Base-by-base conservation (phyloP, 306 rosid genomes). In the Mimosa pudica region DNA sequence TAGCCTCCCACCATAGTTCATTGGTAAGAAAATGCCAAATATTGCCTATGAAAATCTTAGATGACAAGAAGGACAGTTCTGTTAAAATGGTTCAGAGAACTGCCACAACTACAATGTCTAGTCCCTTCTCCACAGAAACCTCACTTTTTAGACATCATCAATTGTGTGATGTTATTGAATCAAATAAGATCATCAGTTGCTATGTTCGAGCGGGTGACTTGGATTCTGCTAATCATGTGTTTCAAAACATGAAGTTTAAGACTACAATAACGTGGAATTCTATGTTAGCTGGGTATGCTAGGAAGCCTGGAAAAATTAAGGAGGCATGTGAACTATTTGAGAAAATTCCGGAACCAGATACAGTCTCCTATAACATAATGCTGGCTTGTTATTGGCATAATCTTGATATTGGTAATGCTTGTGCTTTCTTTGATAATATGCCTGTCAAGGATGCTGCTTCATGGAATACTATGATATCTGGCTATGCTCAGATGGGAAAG, bases 401-500 rank as follows among this genome's bases (percentile, higher is more conserved):
- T 69, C 80, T 69, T 57, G 92, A 89, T 0, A 64, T 88, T 77
- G 80, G 75, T 41, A 69, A 85, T 54, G 97, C 95, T 16, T 67
- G 83, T 82, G 81, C 58, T 32, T 92, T 94, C 80, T 94, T 94
- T 75, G 73, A 84, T 1, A 52, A 49, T n/a, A 94, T 94, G 89
- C 89, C 90, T 0, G 80, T 87, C 36, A 94, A 82, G 88, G 97
- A 94, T 79, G 77, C 71, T 0, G 93, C 89, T 0, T 92, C 97
- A 16, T 92, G 98, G 98, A 94, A 92, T 63, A 92, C 97, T 1
- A 82, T 92, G 93, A 83, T 94, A 35, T 87, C 97, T 4, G 98
- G 97, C 57, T 94, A 87, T 85, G 75, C 88, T 46, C 90, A 74
- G 66, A 83, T 82, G 17, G 87, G 97, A 36, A 45, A 87, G 70